Evolutionary conservation across 139 green algal genomes (phyloP), one percentile per base, ranked within the genome.

Genomic region (Closterium sp.): DNA sequence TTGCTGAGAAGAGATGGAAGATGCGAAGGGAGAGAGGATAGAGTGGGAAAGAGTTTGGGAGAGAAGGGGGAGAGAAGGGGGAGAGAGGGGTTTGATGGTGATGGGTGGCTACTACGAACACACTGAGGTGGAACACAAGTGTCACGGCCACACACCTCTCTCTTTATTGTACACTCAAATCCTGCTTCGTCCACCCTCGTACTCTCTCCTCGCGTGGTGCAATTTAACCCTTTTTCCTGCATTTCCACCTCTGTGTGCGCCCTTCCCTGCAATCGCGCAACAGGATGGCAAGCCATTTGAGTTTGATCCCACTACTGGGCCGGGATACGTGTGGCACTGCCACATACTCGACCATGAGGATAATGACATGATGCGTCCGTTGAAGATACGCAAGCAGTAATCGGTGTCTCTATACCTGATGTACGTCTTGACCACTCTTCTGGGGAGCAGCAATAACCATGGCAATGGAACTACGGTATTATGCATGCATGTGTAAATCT

Each of bases 271-370:
- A 79, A 27, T 79, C 62, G 27, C 62, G 27, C 62, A 50, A 50
- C 62, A 79, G 62, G 62, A 79, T 13, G 62, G 62, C 62, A 79
- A 79, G 85, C 85, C 85, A 22, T 31, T 87, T 17, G 28, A 30
- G 85, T 87, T 87, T 87, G 85, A 87, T 27, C 85, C 85, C 19
- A 87, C 85, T 7, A 24, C 28, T 29, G 86, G 31, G 22, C 91
- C 91, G 19, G 91, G 91, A 24, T 93, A 93, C 29, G 91, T 91
- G 86, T 93, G 86, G 86, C 91, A 93, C 13, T 93, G 91, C 87
- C 91, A 93, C 91, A 93, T 93, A 27, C 31, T 90, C 4, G 91
- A 93, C 70, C 91, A 93, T 88, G 91, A 93, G 38, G 91, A 93
- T 88, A 91, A 93, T 32, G 91, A 93, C 45, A 93, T 93, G 91